Conservation (phyloP, 768 basidiomycete species). For the Gelatoporia subvermispora region DNA sequence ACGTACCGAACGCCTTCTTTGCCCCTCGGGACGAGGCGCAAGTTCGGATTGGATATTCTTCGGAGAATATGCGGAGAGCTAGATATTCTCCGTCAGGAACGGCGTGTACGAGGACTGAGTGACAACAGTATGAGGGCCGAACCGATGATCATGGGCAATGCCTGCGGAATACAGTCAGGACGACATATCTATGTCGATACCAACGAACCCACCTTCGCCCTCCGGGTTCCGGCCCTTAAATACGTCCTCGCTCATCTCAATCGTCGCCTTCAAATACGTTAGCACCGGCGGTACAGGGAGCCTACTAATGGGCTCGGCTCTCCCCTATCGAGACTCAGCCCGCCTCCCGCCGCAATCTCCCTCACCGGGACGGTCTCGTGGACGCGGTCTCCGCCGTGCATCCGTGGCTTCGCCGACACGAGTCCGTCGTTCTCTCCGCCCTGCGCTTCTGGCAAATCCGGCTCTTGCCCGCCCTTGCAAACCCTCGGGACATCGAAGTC, state of each 20-base stretch:
- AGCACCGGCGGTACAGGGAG: constrained; percentile 48
- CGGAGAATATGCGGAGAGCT: too few species aligned
- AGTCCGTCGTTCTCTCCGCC: constrained; percentile 35
- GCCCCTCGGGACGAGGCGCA: too few species aligned
- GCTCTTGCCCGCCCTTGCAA: too few species aligned
- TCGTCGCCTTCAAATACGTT: constrained; percentile 35
- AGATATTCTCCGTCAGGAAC: constrained; percentile 94
- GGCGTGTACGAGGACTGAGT: constrained; percentile 98
- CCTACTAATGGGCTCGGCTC: constrained; percentile 18
- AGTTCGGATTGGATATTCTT: too few species aligned
- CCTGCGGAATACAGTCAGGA: too few species aligned
- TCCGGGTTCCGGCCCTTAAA: constrained; percentile 80
- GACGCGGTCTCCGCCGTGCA: constrained; percentile 64
- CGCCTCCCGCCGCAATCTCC: constrained; percentile 38
- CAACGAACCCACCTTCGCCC: constrained; percentile 51
- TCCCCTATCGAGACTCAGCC: constrained; percentile 6
- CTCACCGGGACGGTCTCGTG: constrained; percentile 47
- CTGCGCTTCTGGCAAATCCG: background rate
- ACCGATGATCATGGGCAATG: too few species aligned
- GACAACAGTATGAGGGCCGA: too few species aligned
- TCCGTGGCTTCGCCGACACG: constrained; percentile 49
- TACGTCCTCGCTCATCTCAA: constrained; percentile 64
- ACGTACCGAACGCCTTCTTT: too few species aligned
- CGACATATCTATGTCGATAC: too few species aligned
- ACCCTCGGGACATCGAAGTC: constrained; percentile 17